Evolutionary conservation across 306 rosid species (phyloP), one percentile per base, ranked within the genome.

Genomic region (Glycine tomentella): DNA sequence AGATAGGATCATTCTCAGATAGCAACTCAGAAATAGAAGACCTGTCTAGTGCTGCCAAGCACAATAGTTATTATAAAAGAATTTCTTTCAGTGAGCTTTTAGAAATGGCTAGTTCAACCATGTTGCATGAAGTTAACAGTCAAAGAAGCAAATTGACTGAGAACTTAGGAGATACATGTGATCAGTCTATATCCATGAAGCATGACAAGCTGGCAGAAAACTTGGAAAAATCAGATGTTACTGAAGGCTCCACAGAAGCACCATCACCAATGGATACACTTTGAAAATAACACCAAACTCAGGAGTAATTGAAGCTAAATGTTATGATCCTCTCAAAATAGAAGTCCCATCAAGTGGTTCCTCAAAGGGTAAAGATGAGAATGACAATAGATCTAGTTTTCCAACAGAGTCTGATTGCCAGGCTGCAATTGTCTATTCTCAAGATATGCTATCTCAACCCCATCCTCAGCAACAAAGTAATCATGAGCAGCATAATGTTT

Each of bases 11-110:
- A 9, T 89, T 85, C 73, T 73, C 69, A 4, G 92, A 84, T 50
- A 86, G 93, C 83, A 88, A 93, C 82, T 90, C 92, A 46, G 92
- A 87, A 80, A 81, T 82, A 61, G 93, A 87, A 78, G 87, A 86
- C 78, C 82, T 69, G 17, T 84, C 91, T 76, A 84, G 76, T 33
- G 34, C 79, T 40, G 81, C 83, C 62, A 80, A 75, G 81, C 58
- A 82, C 76, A 82, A 71, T 49, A 76, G 38, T 64, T 16, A 72
- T 7, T 50, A 87, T 55, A 82, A 73, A 74, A 77, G 50, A 61
- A 75, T 58, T 80, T 82, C 87, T 31, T 80, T 86, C 71, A 51
- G 74, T 77, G 79, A 83, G 86, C 87, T 82, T 74, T 68, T 75
- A 58, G 88, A 71, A 80, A 86, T 86, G 86, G 84, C 84, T 14